Base-by-base conservation (phyloP, 169 alveolate genomes). In the Hammondia hammondi region DNA sequence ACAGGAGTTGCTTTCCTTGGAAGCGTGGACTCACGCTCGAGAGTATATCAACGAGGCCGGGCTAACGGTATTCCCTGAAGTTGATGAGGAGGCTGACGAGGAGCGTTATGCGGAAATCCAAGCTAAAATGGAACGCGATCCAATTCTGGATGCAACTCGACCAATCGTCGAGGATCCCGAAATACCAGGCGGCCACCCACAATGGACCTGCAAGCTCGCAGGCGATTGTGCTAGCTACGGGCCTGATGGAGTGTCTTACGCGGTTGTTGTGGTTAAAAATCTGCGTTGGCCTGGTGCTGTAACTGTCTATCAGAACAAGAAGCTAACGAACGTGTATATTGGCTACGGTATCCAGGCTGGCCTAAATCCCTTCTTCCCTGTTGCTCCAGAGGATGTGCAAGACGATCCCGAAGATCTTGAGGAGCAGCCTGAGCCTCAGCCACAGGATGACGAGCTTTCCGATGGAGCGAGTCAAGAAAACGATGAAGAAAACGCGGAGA, bases 361-460 rank as follows among this genome's bases (percentile, higher is more conserved):
- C 48, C 97, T 94, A 24, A 95, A 72, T n/a, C 94, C 97, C 89
- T 97, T 96, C 93, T 95, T 77, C 84, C 98, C 98, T 46, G 94
- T 97, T 77, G 97, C 96, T 24, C 98, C 98, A 27, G 67, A 46
- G 3, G 98, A 97, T 77, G 95, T 97, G 21, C 96, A 89, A 77
- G 92, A 89, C 77, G 98, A 97, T 88, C 98, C 98, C 35, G 96
- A 77, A 37, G 98, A 97, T 67, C 88, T 91, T 56, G 96, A 87
- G n/a, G 98, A 97, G 85, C 97, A 96, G 93, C 97, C 97, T 71
- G 98, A 97, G 96, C 98, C 98, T 39, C 97, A 97, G 52, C 98
- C 98, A 35, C 91, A 95, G n/a, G 96, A 92, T 39, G 98, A 93
- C 0, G 95, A 93, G 72, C 95, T 57, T 35, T 92, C 94, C 29